Conservation (phyloP, 2,329 filamentous ascomycete genomes). For the Verticillium klebahnii region DNA sequence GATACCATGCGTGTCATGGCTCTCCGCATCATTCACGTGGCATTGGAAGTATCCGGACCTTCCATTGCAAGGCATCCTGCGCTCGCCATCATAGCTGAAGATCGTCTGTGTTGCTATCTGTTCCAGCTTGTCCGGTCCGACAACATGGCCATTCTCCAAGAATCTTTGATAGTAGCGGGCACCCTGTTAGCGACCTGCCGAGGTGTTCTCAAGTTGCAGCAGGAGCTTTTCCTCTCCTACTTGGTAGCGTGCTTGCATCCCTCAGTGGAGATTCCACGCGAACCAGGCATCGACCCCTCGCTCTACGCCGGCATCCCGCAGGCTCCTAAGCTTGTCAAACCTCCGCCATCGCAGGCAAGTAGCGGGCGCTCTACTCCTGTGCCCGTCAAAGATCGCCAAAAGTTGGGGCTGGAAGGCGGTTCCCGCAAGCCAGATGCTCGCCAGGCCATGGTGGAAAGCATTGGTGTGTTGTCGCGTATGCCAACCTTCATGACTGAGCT, state of each 20-base stretch:
- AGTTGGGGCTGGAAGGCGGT: slow-evolving; percentile 86
- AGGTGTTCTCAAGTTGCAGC: slow-evolving; percentile 86
- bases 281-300: slow-evolving; percentile 83
- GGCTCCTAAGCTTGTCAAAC: slow-evolving; percentile 81
- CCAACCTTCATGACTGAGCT: slow-evolving; percentile 92
- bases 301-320: slow-evolving; percentile 93
- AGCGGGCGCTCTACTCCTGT: slow-evolving; percentile 89
- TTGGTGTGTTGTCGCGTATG: slow-evolving; percentile 87
- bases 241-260: slow-evolving; percentile 91
- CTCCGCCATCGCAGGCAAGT: slow-evolving; percentile 62
- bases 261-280: slow-evolving; percentile 86
- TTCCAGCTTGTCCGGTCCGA: slow-evolving; percentile 96
- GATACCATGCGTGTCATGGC: slow-evolving; percentile 98
- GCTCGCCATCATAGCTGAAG: slow-evolving; percentile 81
- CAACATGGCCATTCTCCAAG: slow-evolving; percentile 90
- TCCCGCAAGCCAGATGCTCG: slow-evolving; percentile 89
- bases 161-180: slow-evolving; percentile 85
- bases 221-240: slow-evolving; percentile 94
- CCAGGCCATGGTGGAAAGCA: slow-evolving; percentile 97
- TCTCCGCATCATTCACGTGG: slow-evolving; percentile 92
- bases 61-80: slow-evolving; percentile 91
- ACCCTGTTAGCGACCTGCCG: slow-evolving; percentile 89
- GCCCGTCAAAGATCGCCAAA: slow-evolving; percentile 86
- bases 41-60: slow-evolving; percentile 90
- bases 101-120: slow-evolving; percentile 86